Evolutionary conservation across 345 rosid genomes (phyloP).

Genomic region (Erysimum cheiranthoides): DNA sequence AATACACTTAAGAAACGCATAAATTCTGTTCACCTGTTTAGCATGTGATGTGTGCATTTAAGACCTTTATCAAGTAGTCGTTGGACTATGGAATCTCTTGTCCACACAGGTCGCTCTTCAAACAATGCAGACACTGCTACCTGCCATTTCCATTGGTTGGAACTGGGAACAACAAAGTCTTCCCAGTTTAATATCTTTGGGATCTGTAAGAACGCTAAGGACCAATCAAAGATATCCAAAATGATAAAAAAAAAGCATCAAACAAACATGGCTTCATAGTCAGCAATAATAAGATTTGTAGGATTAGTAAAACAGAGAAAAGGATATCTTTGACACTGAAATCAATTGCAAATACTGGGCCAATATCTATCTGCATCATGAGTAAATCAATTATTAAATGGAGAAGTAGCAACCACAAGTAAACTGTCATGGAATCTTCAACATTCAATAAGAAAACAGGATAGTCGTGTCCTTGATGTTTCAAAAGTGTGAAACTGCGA

Average conservation of each 20-base stretch:
- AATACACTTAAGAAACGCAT: neutral
- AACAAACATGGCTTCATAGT: slow-evolving; percentile 25
- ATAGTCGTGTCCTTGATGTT: neutral
- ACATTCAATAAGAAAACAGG: neutral
- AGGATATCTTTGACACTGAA: slow-evolving; percentile 89
- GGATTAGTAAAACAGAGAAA: slow-evolving; percentile 23
- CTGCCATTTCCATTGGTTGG: slow-evolving; percentile 81
- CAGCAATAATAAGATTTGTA: neutral
- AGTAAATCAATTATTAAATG: slow-evolving; percentile 18
- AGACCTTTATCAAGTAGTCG: slow-evolving; percentile 71
- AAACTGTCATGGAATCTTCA: neutral
- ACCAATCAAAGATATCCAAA: slow-evolving; percentile 29
- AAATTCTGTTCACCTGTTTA: slow-evolving; percentile 63
- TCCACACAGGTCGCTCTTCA: slow-evolving; percentile 92
- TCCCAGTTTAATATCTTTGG: slow-evolving; percentile 85
- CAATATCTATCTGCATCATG: slow-evolving; percentile 66
- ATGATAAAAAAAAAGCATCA: slow-evolving; percentile 8
- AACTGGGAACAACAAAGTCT: slow-evolving; percentile 53
- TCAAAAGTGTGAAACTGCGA: neutral
- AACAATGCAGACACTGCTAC: slow-evolving; percentile 76
- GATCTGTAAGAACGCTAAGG: slow-evolving; percentile 80
- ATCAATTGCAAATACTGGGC: slow-evolving; percentile 81
- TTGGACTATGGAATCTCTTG: slow-evolving; percentile 71
- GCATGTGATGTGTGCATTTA: slow-evolving; percentile 58
- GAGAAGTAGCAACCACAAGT: slow-evolving; percentile 27